Base-by-base conservation (phyloP, 176 grass and related monocot species). In the Oryza officinalis region DNA sequence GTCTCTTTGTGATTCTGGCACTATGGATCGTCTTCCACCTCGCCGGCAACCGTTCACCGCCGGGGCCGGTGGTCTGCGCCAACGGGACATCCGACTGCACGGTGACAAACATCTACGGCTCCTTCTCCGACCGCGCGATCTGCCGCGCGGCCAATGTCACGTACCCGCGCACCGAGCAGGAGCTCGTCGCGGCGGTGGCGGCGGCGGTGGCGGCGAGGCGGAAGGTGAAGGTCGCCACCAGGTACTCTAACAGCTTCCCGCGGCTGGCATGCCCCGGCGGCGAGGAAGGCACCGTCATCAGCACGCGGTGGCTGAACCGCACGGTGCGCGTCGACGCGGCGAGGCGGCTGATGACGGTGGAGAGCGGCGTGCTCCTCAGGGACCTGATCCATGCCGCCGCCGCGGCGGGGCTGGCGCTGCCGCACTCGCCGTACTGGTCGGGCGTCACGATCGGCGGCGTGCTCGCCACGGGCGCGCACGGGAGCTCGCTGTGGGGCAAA, bases 401-500 rank as follows among this genome's bases (percentile, higher is more conserved):
- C 9, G 67, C 38, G 4, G 63, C 73, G 0, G 86, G 86, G 6
- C 80, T 94, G 12, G 83, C 89, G 14, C 76, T 94, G 67, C 83
- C 83, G 7, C 65, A 89, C 81, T 83, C 89, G 22, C 92, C 92
- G 10, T 91, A 94, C 84, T 91, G 89, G 89, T 65, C 50, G 13
- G 92, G 86, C 2, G 1, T 94, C 63, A 94, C 92, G 27, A 33
- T 94, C 38, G 92, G 92, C 7, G 89, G 92, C 11, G 27, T 91
- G 23, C 80, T 94, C 0, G 38, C 82, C 1, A 94, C 92, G 41
- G 90, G 90, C 33, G 86, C 90, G 11, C 91, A 92, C 20, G 91
- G 91, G 17, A 92, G 91, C 75, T 92, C 87, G 8, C 25, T 89
- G 17, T 73, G 80, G 83, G 92, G 87, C 0, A 92, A 92, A 65